phyloP scores from a whole-genome alignment of 495 filamentous ascomycete genomes.

The Chlorociboria aeruginascens region DNA sequence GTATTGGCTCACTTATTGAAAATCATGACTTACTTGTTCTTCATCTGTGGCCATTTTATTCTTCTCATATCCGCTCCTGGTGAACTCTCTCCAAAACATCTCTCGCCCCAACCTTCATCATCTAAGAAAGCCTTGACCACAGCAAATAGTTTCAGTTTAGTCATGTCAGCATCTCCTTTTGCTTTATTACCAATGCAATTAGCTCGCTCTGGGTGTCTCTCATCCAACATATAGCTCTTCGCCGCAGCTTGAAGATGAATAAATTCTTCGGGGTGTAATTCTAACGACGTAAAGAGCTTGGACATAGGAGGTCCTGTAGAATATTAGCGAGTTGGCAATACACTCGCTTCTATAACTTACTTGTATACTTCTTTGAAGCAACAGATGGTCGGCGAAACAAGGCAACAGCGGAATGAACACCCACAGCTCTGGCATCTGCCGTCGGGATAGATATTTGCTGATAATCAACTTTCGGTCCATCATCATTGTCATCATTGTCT shows the following conservation, averaged over 20 bases:
- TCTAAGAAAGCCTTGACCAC: conserved; percentile 48
- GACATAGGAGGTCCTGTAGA: conserved; percentile 40
- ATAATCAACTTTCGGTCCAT: background rate
- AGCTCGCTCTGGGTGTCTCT: conserved; percentile 40
- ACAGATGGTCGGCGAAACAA: conserved; percentile 41
- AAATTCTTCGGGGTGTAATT: conserved; percentile 45
- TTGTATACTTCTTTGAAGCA: conserved; percentile 44
- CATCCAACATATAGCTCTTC: conserved; percentile 49
- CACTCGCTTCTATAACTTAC: conserved; percentile 14
- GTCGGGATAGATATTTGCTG: background rate
- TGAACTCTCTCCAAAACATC: conserved; percentile 41
- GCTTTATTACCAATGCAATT: conserved; percentile 49
- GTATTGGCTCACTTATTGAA: background rate
- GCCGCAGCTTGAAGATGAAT: conserved; percentile 46
- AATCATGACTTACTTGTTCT: conserved; percentile 26
- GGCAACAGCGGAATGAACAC: conserved; percentile 45
- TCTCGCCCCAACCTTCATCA: conserved; percentile 40
- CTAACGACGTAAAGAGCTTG: conserved; percentile 45
- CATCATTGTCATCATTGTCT: conserved; percentile 5
- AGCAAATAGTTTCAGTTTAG: conserved; percentile 47
- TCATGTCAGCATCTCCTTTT: conserved; percentile 48
- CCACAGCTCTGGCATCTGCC: conserved; percentile 33
- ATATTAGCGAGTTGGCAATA: background rate
- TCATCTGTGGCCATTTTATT: conserved; percentile 44
- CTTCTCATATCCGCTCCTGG: conserved; percentile 20